These are phyloP conservation scores for Arachis monticola DNA, from an alignment of 331 rosid species.

Conservation along the genomic window DNA sequence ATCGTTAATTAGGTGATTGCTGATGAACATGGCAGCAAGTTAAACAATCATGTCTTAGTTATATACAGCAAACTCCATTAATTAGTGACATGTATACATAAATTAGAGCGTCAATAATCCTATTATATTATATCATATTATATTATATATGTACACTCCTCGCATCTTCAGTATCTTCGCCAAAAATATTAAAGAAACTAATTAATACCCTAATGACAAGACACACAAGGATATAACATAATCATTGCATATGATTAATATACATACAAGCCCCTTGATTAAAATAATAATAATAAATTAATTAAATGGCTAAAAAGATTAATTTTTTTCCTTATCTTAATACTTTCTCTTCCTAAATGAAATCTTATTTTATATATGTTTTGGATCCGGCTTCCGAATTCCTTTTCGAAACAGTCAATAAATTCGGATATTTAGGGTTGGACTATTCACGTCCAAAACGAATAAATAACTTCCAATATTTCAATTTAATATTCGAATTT, in stretches of 20 bases:
- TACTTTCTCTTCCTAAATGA: no score
- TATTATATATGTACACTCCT: neutral
- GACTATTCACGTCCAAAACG: no score
- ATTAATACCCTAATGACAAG: neutral
- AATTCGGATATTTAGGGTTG: no score
- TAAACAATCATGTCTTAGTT: neutral
- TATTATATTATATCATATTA: neutral
- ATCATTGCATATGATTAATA: neutral
- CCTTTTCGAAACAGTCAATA: no score
- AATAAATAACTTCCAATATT: no score
- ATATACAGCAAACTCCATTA: neutral
- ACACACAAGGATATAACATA: neutral
- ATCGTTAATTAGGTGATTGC: slow-evolving; percentile 5
- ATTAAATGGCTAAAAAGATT: no score
- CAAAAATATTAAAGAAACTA: slow-evolving; percentile 1
- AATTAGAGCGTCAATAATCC: neutral
- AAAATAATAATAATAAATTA: no score
- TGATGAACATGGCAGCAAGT: slow-evolving; percentile 37
- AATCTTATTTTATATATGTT: no score
- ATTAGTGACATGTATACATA: neutral
- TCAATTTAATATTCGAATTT: no score
- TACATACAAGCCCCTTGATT: neutral
- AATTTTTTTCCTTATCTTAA: no score
- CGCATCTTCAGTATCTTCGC: slow-evolving; percentile 7
- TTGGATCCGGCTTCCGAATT: no score